Percentiles rank a stretch among this genome's conserved stretches.
Evolutionary conservation across 2,329 filamentous ascomycete genomes (phyloP).

Genomic region (Aspergillus candidus): DNA sequence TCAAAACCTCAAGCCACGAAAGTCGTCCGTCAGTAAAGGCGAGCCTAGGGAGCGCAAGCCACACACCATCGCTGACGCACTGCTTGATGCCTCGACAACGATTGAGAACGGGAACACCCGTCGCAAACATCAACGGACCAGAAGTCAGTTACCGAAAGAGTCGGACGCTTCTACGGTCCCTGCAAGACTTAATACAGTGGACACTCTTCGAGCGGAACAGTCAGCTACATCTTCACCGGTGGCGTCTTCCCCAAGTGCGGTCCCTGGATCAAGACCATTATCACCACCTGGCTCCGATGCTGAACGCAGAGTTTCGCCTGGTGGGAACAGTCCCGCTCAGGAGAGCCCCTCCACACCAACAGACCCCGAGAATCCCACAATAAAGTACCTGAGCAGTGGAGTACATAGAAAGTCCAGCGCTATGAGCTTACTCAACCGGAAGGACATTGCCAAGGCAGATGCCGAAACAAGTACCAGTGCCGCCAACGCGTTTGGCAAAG

Average conservation of each 20-base stretch:
- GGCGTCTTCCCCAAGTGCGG: conserved; percentile 32
- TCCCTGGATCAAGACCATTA: conserved; percentile 25
- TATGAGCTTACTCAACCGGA: conserved; percentile 55
- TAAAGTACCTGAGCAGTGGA: conserved; percentile 22
- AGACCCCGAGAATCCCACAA: conserved; percentile 24
- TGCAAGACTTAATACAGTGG: conserved; percentile 16
- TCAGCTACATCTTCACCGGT: conserved; percentile 28
- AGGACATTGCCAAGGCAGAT: conserved; percentile 53
- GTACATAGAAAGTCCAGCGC: conserved; percentile 47
- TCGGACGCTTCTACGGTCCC: conserved; percentile 11
- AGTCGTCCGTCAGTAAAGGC: conserved; percentile 19
- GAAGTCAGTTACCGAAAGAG: conserved; percentile 36
- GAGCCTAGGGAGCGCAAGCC: conserved; percentile 41
- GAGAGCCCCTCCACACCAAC: conserved; percentile 27
- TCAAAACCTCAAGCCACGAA: conserved; percentile 44
- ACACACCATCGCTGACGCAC: conserved; percentile 81
- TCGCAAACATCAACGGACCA: conserved; percentile 35
- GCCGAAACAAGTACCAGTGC: conserved; percentile 61
- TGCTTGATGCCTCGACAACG: conserved; percentile 85
- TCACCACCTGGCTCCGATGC: conserved; percentile 31
- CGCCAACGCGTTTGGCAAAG: conserved; percentile 58
- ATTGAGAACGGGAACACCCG: conserved; percentile 59
- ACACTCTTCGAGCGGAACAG: conserved; percentile 20
- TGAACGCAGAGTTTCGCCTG: conserved; percentile 26
- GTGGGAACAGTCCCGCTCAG: conserved; percentile 21